Conservation (phyloP, 495 filamentous ascomycete species). For the Amorphotheca resinae region DNA sequence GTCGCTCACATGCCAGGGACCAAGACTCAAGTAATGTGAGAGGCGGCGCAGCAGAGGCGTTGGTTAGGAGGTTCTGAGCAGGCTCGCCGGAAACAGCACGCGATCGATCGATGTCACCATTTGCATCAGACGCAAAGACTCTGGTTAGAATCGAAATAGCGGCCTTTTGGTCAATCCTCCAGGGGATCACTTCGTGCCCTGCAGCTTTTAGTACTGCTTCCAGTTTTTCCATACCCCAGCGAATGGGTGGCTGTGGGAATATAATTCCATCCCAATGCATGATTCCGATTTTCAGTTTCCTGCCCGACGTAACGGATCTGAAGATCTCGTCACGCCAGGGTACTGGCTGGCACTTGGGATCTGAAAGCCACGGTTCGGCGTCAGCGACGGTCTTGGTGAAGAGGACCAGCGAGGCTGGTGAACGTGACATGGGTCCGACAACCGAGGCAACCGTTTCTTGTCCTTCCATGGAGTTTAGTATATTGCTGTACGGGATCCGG, state of each 20-base stretch:
- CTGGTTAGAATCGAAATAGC: not conserved
- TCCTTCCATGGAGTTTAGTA: not conserved
- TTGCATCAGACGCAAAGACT: not conserved
- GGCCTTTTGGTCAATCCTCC: not conserved
- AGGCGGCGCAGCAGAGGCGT: not conserved
- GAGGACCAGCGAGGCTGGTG: not conserved
- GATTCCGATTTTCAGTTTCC: not conserved
- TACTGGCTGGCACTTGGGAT: not conserved
- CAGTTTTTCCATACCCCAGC: not conserved
- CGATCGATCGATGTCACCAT: not conserved
- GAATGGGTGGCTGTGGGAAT: not conserved
- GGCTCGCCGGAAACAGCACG: not conserved
- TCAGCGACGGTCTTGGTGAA: not conserved
- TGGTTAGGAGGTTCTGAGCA: not conserved
- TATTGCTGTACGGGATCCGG: slow-evolving; percentile 35
- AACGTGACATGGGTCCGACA: not conserved
- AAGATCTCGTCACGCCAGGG: not conserved
- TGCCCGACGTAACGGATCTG: not conserved
- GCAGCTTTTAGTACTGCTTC: not conserved
- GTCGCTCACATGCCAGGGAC: not conserved
- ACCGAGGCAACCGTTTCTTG: not conserved
- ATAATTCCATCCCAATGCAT: not conserved
- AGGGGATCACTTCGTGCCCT: not conserved
- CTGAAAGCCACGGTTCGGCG: not conserved
- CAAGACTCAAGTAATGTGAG: not conserved